A percentile compares a stretch with the other conserved stretches of the same genome.
Conservation (phyloP, 805 yeast species). For the Sporopachydermia quercuum region DNA sequence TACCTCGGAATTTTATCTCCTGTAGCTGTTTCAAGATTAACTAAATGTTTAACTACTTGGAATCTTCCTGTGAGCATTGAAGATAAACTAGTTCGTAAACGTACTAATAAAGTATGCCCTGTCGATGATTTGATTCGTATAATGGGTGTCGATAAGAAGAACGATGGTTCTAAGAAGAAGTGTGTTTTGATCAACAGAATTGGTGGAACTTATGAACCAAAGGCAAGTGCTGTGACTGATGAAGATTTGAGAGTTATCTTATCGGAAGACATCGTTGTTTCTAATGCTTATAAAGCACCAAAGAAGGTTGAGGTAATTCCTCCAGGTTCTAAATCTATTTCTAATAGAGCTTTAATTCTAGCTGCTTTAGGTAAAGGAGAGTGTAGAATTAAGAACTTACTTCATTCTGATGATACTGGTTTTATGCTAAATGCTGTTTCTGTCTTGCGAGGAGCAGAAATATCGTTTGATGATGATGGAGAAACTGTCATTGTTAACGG, state of each 20-base stretch:
- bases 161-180: conserved; percentile 83
- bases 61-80: conserved; percentile 70
- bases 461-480: conserved; percentile 77
- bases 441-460: conserved; percentile 65
- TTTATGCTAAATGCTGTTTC: conserved; percentile 85
- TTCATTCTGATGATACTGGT: conserved; percentile 93
- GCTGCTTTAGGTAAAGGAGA: conserved; percentile 87
- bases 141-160: conserved; percentile 94
- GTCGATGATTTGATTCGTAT: conserved; percentile 58
- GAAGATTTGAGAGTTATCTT: conserved; percentile 68
- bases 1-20: conserved; percentile 80
- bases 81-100: conserved; percentile 55
- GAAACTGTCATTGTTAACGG: conserved; percentile 77
- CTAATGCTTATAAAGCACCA: conserved; percentile 15
- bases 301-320: conserved; percentile 47
- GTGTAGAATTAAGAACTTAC: conserved; percentile 67
- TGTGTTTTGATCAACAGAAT: conserved; percentile 72
- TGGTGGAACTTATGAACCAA: conserved; percentile 78
- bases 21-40: conserved; percentile 81
- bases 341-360: conserved; percentile 83
- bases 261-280: conserved; percentile 67
- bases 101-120: conserved; percentile 59
- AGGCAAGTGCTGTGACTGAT: conserved; percentile 75
- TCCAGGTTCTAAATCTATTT: conserved; percentile 95
- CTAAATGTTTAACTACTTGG: conserved; percentile 72